Base-by-base conservation (phyloP, 345 rosid genomes). In the Eutrema heterophyllum region DNA sequence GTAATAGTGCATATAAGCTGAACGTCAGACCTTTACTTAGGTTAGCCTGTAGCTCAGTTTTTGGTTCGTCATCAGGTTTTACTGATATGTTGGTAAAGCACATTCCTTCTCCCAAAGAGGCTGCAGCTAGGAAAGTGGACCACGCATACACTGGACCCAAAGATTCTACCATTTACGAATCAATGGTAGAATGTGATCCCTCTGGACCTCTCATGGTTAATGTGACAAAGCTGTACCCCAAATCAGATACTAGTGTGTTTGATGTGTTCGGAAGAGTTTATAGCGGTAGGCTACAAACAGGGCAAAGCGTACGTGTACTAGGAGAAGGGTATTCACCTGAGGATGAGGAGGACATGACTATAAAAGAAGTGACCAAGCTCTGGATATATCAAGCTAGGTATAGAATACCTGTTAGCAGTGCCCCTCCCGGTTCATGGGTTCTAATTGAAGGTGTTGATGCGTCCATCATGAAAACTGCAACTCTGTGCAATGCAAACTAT, bases 311-410 rank as follows among this genome's bases (percentile, higher is more conserved):
- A 36, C 87, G 89, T 64, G 94, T 95, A 9, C 76, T 95, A 55
- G 99, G 99, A 76, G 98, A 95, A 80, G 98, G 98, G 67, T 95
- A 95, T 81, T 90, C 97, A 30, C 99, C 98, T 21, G 96, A 92
- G 24, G 98, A 95, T 30, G 99, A 95, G 83, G 99, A 95, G 78
- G 99, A 92, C 72, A 90, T 90, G 97, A 92, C 99, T 12, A 67
- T 90, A 38, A 92, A 90, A 78, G 99, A 90, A 81, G 99, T 90
- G 63, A 90, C 97, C 58, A 92, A 92, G 81, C 80, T 95, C 41
- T 92, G 99, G 96, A 83, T 95, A 14, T 95, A 92, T 79, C 98
- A 95, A 80, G 93, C 98, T 44, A 86, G 98, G 52, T 93, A 92
- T 76, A 85, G 97, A 81, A 73, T 92, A 82, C 92, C 98, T 43